Percentiles rank a stretch among this genome's conserved stretches.
Conservation (phyloP, 2,329 filamentous ascomycete genomes). For the Aspergillus ustus region DNA sequence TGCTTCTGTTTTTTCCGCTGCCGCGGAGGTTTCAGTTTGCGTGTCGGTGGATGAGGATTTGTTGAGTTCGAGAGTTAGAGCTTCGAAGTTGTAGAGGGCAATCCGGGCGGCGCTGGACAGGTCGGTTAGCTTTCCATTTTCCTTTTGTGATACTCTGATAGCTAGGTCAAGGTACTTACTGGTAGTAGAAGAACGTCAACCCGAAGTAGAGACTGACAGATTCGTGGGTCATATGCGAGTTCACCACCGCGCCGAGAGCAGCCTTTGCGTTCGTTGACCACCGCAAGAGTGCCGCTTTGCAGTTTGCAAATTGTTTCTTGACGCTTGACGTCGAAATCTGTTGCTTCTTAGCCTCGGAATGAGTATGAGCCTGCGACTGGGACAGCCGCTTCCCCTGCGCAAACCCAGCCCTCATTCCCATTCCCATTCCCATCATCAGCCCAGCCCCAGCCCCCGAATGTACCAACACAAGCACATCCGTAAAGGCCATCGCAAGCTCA, state of each 20-base stretch:
- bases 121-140: neutral
- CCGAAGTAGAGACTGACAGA: conserved; percentile 10
- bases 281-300: neutral
- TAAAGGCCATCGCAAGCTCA: neutral
- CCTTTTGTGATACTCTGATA: too few relatives aligned
- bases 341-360: neutral
- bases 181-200: conserved; percentile 9
- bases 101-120: conserved; percentile 11
- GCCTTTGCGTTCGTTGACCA: conserved; percentile 13
- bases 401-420: neutral
- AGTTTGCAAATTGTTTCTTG: neutral
- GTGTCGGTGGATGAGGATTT: neutral
- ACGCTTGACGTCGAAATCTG: neutral
- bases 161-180: neutral
- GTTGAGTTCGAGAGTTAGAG: conserved; percentile 5
- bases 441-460: neutral
- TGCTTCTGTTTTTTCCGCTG: neutral
- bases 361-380: neutral
- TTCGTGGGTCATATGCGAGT: conserved; percentile 2
- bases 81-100: conserved; percentile 13
- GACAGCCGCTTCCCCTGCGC: neutral
- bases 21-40: neutral
- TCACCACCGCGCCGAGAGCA: conserved; percentile 1
- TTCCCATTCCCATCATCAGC: neutral
- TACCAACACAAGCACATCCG: conserved; percentile 6